Percentiles rank a stretch among this genome's conserved stretches.
phyloP scores from a whole-genome alignment of 176 grass and related monocot genomes.

The Carex scoparia region DNA sequence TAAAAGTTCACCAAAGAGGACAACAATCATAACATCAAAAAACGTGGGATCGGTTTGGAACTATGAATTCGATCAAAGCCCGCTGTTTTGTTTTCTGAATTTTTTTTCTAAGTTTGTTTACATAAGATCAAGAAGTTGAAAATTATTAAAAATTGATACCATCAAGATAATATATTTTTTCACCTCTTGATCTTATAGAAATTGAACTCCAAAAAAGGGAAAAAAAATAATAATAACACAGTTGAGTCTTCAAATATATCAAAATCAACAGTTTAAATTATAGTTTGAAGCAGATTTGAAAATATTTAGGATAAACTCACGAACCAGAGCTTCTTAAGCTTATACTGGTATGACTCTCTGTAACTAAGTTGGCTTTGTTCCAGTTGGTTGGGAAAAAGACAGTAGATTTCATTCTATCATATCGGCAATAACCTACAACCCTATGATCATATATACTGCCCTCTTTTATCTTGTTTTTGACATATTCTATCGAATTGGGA shows the following conservation, averaged over 20 bases:
- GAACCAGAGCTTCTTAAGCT: neutral
- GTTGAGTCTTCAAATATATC: neutral
- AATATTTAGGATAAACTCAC: neutral
- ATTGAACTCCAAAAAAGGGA: neutral
- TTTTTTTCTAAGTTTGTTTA: neutral
- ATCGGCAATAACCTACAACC: neutral
- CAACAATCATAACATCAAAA: neutral
- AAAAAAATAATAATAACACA: neutral
- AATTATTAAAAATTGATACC: neutral
- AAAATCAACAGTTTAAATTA: neutral
- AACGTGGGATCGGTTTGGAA: neutral
- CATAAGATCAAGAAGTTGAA: neutral
- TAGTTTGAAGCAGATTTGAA: neutral
- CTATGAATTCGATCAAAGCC: neutral
- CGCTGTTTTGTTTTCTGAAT: neutral
- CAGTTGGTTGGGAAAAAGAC: neutral
- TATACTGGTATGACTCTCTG: neutral
- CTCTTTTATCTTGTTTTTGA: too few relatives aligned
- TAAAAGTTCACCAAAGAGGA: slow-evolving; percentile 1
- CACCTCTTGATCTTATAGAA: neutral
- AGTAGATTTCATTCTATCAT: neutral
- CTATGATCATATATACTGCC: neutral
- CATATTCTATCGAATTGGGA: too few relatives aligned
- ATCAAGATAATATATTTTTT: neutral
- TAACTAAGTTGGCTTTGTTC: neutral